Conservation (phyloP, 2,329 filamentous ascomycete genomes). For the Fusarium penzigii region DNA sequence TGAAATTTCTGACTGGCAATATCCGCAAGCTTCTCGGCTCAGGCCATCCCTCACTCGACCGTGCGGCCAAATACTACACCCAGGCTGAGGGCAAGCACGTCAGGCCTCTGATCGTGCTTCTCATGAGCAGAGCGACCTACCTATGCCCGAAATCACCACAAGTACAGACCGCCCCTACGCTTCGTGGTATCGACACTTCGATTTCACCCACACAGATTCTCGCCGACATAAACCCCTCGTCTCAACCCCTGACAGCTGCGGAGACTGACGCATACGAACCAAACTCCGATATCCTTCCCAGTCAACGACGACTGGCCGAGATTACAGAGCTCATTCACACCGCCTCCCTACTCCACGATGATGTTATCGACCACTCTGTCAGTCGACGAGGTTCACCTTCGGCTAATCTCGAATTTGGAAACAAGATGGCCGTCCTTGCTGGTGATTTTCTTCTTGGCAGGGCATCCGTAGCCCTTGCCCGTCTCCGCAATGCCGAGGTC, state of each 20-base stretch:
- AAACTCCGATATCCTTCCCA: conserved; percentile 78
- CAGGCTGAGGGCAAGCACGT: conserved; percentile 96
- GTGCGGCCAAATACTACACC: conserved; percentile 97
- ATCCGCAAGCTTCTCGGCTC: conserved; percentile 92
- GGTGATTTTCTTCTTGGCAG: conserved; percentile 95
- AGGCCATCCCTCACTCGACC: conserved; percentile 90
- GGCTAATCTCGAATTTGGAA: conserved; percentile 93
- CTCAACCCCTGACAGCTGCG: conserved; percentile 43
- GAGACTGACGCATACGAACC: conserved; percentile 39
- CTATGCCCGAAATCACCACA: conserved; percentile 62
- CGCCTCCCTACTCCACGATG: conserved; percentile 93
- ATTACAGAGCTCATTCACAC: conserved; percentile 98
- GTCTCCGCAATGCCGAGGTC: conserved; percentile 89
- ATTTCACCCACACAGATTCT: conserved; percentile 62
- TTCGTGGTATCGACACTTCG: conserved; percentile 51
- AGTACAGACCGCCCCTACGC: conserved; percentile 41
- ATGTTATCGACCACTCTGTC: conserved; percentile 92
- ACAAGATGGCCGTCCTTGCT: conserved; percentile 98
- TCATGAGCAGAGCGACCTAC: conserved; percentile 95
- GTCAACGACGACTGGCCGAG: conserved; percentile 88
- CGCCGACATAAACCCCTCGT: conserved; percentile 77
- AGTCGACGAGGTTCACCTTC: conserved; percentile 82
- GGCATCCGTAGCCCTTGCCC: conserved; percentile 89
- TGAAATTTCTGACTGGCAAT: conserved; percentile 93
- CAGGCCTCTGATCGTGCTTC: conserved; percentile 86